Evolutionary conservation across 768 basidiomycete genomes (phyloP).

Genomic region (Jaapia argillacea): DNA sequence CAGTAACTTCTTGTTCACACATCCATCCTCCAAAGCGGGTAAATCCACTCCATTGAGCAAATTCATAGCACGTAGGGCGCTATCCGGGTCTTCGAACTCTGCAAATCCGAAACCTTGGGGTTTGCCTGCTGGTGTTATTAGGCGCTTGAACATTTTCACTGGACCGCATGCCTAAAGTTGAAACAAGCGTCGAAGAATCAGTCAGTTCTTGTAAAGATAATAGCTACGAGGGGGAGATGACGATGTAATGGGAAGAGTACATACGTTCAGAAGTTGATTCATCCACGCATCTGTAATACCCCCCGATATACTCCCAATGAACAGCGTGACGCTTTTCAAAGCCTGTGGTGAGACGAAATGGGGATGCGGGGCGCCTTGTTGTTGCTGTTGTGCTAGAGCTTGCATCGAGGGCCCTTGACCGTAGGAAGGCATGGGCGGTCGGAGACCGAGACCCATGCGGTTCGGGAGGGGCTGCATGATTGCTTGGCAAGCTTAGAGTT

Average conservation of each 20-base stretch:
- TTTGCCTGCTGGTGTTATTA: constrained; percentile 87
- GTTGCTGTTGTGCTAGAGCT: constrained; percentile 77
- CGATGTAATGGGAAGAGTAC: constrained; percentile 20
- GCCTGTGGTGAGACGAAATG: constrained; percentile 57
- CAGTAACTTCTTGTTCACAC: constrained; percentile 52
- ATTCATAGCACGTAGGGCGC: constrained; percentile 67
- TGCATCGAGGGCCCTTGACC: constrained; percentile 90
- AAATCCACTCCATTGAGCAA: constrained; percentile 56
- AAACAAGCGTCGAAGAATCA: neutral
- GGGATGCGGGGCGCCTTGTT: constrained; percentile 41
- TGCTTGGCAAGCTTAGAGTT: no score
- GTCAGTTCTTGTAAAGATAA: constrained; percentile 1
- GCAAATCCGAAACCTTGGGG: constrained; percentile 97
- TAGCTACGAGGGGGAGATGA: neutral
- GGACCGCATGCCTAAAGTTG: constrained; percentile 79
- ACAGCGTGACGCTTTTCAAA: constrained; percentile 67
- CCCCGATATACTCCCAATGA: constrained; percentile 92
- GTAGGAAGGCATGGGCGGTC: constrained; percentile 78
- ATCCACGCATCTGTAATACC: constrained; percentile 81
- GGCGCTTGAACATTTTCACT: constrained; percentile 83
- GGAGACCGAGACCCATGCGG: constrained; percentile 81
- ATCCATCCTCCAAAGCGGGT: constrained; percentile 50
- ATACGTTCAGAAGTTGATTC: constrained; percentile 68
- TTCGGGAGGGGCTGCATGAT: constrained; percentile 68
- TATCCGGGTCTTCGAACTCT: constrained; percentile 89